Evolutionary conservation across 192 early-diverging fungal genomes (phyloP), one percentile per base, ranked within the genome.

Genomic region (Umbelopsis sp.): DNA sequence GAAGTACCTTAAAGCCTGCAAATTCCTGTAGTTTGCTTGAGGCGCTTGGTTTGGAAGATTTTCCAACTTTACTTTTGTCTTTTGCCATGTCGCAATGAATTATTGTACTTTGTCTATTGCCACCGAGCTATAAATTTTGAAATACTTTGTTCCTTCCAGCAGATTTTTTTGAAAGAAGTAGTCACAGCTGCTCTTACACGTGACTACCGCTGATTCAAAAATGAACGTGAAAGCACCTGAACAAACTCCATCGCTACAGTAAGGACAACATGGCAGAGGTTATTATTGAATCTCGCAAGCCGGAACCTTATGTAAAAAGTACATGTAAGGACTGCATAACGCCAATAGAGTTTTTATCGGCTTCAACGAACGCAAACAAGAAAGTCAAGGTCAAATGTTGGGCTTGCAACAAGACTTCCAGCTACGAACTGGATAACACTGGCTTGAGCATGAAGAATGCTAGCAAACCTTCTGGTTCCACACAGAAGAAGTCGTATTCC

Each of bases 321-420:
- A 67, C 72, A 21, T 88, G 87, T 67, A 81, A 73, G 46, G 58
- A 80, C 22, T 88, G 87, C 74, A 72, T 72, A 25, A 82, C 71
- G 18, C 79, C 77, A 11, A 65, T 88, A 30, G 87, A 88, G 67
- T 88, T 88, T 69, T 71, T 78, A 8, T 76, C 80, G 44, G 71
- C 80, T 11, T 46, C 80, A 8, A 37, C 64, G 16, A 65, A 51
- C 6, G 73, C 71, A 20, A 70, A 75, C 46, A 64, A 75, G 27
- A 67, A 64, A 68, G 77, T 80, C n/a, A 71, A 79, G 46, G 86
- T 89, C n/a, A 67, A 83, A 52, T 89, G 87, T 71, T 87, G 75
- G 71, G 75, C 81, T 46, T 89, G 87, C 73, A 64, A 77, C 10
- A 81, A 83, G 47, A 74, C 81, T 22, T 69, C 70, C 47, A 79